Conservation (phyloP, 2,329 filamentous ascomycete genomes). For the Paraconiothyrium sp. region DNA sequence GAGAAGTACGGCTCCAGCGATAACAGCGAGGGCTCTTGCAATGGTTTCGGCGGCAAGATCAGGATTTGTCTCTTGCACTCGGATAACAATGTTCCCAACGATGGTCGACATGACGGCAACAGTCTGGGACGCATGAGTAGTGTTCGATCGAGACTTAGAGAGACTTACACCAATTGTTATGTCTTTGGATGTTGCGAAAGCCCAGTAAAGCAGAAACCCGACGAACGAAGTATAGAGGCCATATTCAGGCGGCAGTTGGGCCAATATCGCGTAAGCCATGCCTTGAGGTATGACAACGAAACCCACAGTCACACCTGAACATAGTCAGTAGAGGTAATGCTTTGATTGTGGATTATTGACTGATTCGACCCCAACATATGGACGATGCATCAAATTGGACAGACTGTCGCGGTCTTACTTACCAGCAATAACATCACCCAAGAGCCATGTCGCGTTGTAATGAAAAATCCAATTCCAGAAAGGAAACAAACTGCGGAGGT, state of each 20-base stretch:
- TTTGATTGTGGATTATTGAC: too few relatives aligned
- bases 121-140: conserved; percentile 62
- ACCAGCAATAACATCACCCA: conserved; percentile 90
- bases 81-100: conserved; percentile 80
- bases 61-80: conserved; percentile 63
- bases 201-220: conserved; percentile 94
- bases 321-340: background rate
- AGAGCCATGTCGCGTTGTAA: conserved; percentile 90
- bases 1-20: conserved; percentile 81
- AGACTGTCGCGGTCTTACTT: conserved; percentile 37
- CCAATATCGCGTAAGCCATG: conserved; percentile 92
- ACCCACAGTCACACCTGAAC: conserved; percentile 72
- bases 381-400: background rate
- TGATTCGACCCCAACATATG: too few relatives aligned
- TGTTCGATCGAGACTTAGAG: conserved; percentile 1
- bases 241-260: conserved; percentile 80
- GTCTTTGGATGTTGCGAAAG: conserved; percentile 97
- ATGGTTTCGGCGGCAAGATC: conserved; percentile 61
- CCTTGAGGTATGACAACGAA: conserved; percentile 92
- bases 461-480: conserved; percentile 87
- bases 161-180: conserved; percentile 90
- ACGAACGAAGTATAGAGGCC: conserved; percentile 97
- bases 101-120: conserved; percentile 96
- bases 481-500: conserved; percentile 80
- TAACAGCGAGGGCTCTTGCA: conserved; percentile 80